Conservation (phyloP, 805 yeast species). For the Nakazawaea anatomiae region DNA sequence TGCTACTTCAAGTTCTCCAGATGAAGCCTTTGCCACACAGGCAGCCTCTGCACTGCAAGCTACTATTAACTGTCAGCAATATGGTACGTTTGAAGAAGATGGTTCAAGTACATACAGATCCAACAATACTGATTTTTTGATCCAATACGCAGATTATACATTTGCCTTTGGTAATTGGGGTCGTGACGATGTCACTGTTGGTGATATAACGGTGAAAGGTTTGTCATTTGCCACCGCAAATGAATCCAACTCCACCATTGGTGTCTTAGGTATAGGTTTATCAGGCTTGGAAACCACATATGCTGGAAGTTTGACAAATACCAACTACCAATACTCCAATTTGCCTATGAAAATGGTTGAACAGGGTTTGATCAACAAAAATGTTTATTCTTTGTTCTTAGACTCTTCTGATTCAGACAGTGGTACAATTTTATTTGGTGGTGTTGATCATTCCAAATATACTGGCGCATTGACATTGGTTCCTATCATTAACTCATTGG, state of each 20-base stretch:
- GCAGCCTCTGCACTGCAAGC: constrained; percentile 9
- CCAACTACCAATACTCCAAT: constrained; percentile 48
- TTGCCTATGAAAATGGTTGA: constrained; percentile 56
- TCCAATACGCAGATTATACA: constrained; percentile 43
- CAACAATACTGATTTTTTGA: constrained; percentile 36
- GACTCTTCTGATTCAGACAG: constrained; percentile 31
- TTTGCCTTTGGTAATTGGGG: constrained; percentile 53
- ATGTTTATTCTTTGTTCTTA: constrained; percentile 59
- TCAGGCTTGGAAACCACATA: constrained; percentile 63
- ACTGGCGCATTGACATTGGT: constrained; percentile 43
- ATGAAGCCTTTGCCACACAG: neutral
- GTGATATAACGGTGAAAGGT: constrained; percentile 38
- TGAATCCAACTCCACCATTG: constrained; percentile 53
- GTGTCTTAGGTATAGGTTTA: constrained; percentile 74
- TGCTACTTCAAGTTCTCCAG: constrained; percentile 2
- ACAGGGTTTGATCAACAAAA: constrained; percentile 49
- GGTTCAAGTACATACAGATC: constrained; percentile 31
- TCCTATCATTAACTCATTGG: constrained; percentile 42
- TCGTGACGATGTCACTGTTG: constrained; percentile 50
- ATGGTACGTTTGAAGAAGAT: constrained; percentile 43
- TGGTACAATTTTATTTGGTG: constrained; percentile 70
- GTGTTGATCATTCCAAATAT: constrained; percentile 60
- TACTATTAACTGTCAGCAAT: constrained; percentile 33
- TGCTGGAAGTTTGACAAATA: constrained; percentile 17
- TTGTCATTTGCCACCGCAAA: constrained; percentile 74